These are phyloP conservation scores for Aspergillus piperis DNA, from an alignment of 2,329 filamentous ascomycete genomes.

Conservation along the genomic window DNA sequence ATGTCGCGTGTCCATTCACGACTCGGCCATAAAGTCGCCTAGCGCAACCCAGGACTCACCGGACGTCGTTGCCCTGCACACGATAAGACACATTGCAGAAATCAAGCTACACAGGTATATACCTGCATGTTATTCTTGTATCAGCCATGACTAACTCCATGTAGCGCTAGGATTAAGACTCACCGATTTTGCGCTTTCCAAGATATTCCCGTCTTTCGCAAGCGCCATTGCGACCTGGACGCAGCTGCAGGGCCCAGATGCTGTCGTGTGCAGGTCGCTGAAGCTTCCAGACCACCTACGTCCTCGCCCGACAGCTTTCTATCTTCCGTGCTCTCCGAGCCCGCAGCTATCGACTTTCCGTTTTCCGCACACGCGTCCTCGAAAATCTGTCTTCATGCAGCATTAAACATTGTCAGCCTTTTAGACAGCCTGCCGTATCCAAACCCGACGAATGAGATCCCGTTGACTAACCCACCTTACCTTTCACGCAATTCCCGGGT, in stretches of 20 bases:
- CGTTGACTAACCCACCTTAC: not conserved
- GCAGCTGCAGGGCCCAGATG: not conserved
- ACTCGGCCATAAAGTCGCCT: conserved; percentile 3
- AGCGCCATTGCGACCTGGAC: conserved; percentile 5
- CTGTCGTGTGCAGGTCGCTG: not conserved
- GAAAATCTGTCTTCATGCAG: conserved; percentile 30
- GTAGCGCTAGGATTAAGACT: conserved; percentile 32
- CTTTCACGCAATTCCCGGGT: conserved; percentile 7
- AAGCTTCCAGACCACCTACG: not conserved
- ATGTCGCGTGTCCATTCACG: conserved; percentile 2
- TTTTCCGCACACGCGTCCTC: conserved; percentile 30
- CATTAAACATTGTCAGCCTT: conserved; percentile 28
- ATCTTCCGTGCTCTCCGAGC: not conserved
- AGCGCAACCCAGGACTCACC: conserved; percentile 11
- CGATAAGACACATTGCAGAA: conserved; percentile 27
- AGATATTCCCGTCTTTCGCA: conserved; percentile 24
- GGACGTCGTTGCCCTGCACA: conserved; percentile 24
- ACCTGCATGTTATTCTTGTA: not conserved
- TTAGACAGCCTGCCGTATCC: conserved; percentile 31
- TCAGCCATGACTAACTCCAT: not conserved
- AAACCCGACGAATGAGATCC: conserved; percentile 14
- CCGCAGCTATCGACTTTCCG: conserved; percentile 12
- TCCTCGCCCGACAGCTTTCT: not conserved
- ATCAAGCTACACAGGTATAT: conserved; percentile 30
- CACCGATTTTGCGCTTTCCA: conserved; percentile 34